A percentile compares a stretch with the other conserved stretches of the same genome.
These are phyloP conservation scores for Eustoma russellianum DNA, from an alignment of 257 asterid genomes.

Conservation along the genomic window DNA sequence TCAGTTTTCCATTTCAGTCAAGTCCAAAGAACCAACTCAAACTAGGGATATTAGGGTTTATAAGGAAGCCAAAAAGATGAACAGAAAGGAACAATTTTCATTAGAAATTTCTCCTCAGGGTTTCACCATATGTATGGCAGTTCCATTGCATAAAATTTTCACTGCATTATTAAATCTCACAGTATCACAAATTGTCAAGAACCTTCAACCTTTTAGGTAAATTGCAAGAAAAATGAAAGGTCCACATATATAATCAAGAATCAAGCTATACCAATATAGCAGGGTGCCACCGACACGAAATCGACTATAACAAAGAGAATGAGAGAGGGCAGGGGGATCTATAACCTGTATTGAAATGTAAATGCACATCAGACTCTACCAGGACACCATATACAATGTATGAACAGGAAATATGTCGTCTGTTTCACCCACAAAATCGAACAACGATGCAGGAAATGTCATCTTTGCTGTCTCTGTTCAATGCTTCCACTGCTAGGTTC, in stretches of 20 bases:
- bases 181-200: constrained; percentile 13
- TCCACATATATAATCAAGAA: constrained; percentile 33
- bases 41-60: too few relatives aligned
- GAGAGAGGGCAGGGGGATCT: constrained; percentile 6
- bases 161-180: constrained; percentile 25
- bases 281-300: constrained; percentile 15
- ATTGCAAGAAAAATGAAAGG: constrained; percentile 21
- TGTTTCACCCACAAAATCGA: constrained; percentile 45
- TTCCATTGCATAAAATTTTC: constrained; percentile 6
- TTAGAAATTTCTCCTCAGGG: too few relatives aligned
- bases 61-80: too few relatives aligned
- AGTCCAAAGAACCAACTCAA: too few relatives aligned
- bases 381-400: constrained; percentile 26
- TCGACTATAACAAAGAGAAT: constrained; percentile 14
- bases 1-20: too few relatives aligned
- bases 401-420: background rate
- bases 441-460: constrained; percentile 88
- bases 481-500: constrained; percentile 57
- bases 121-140: too few relatives aligned
- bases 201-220: constrained; percentile 20
- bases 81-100: too few relatives aligned
- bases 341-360: constrained; percentile 8
- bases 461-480: constrained; percentile 79
- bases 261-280: constrained; percentile 34
- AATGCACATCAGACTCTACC: constrained; percentile 6